These are phyloP conservation scores for Aspergillus panamensis DNA, from an alignment of 495 filamentous ascomycete genomes.

Conservation along the genomic window DNA sequence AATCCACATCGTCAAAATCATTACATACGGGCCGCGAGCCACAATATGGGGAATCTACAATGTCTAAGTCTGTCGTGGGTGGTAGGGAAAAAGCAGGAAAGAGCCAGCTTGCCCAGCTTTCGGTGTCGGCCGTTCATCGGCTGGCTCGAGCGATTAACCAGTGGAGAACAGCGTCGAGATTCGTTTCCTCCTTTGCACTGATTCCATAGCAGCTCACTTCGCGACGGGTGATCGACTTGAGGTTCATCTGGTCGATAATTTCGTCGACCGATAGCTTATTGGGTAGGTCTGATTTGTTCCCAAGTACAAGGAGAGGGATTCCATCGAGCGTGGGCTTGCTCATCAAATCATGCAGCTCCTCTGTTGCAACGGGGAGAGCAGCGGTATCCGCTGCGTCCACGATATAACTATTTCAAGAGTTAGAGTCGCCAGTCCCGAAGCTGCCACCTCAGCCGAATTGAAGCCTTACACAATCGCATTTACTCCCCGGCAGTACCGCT, in stretches of 20 bases:
- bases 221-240: constrained; percentile 83
- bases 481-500: constrained; percentile 94
- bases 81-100: constrained; percentile 11
- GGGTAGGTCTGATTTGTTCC: constrained; percentile 93
- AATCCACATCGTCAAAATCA: constrained; percentile 29
- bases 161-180: constrained; percentile 92
- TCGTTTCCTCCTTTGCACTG: constrained; percentile 97
- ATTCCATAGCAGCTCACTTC: constrained; percentile 99
- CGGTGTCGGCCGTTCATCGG: constrained; percentile 24
- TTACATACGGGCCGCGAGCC: constrained; percentile 26
- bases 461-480: constrained; percentile 85
- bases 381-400: constrained; percentile 84
- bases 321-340: constrained; percentile 79
- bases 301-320: constrained; percentile 92
- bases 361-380: constrained; percentile 79
- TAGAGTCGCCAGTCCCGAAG: constrained; percentile 9
- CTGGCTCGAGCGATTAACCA: constrained; percentile 91
- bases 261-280: constrained; percentile 89
- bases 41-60: constrained; percentile 22
- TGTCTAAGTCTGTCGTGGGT: constrained; percentile 4
- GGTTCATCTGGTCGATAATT: constrained; percentile 86
- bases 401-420: constrained; percentile 63
- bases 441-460: not conserved
- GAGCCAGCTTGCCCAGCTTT: constrained; percentile 7
- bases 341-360: constrained; percentile 87